Evolutionary conservation across 164 flowering plant genomes (phyloP).

Genomic region (Dillenia turbinata): DNA sequence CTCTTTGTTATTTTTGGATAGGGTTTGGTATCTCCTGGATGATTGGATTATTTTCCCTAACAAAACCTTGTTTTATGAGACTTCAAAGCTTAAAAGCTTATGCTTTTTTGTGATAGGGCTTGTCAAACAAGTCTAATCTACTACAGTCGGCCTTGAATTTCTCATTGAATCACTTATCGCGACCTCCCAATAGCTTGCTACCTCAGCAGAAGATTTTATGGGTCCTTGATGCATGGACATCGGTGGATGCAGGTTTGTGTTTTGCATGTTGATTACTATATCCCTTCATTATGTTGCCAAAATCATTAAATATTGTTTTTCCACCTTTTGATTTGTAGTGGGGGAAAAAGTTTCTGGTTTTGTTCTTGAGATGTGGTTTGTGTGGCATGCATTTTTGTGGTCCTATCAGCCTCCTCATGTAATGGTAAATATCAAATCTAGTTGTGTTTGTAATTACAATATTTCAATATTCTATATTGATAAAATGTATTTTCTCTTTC

Average conservation of each 20-base stretch:
- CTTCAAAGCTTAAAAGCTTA: background rate
- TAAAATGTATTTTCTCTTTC: constrained; percentile 1
- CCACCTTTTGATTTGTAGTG: constrained; percentile 31
- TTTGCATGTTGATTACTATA: background rate
- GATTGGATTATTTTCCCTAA: too few species aligned
- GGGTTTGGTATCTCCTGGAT: too few species aligned
- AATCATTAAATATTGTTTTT: background rate
- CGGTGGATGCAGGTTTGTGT: constrained; percentile 48
- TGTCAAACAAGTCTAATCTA: constrained; percentile 22
- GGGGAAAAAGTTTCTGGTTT: constrained; percentile 42
- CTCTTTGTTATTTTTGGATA: too few species aligned
- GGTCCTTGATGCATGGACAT: constrained; percentile 60
- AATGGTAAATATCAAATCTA: constrained; percentile 28
- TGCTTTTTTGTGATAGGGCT: constrained; percentile 29
- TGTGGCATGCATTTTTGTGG: constrained; percentile 92
- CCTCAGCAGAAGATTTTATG: constrained; percentile 75
- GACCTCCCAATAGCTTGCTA: constrained; percentile 64
- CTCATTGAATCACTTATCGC: constrained; percentile 55
- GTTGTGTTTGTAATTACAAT: background rate
- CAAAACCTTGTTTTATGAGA: background rate
- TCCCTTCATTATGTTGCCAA: background rate
- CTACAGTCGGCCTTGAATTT: constrained; percentile 43
- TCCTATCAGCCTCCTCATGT: constrained; percentile 13
- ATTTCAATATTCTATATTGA: background rate
- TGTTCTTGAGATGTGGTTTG: constrained; percentile 83